Conservation (phyloP, 768 basidiomycete species). For the Rhodotorula babjevae region DNA sequence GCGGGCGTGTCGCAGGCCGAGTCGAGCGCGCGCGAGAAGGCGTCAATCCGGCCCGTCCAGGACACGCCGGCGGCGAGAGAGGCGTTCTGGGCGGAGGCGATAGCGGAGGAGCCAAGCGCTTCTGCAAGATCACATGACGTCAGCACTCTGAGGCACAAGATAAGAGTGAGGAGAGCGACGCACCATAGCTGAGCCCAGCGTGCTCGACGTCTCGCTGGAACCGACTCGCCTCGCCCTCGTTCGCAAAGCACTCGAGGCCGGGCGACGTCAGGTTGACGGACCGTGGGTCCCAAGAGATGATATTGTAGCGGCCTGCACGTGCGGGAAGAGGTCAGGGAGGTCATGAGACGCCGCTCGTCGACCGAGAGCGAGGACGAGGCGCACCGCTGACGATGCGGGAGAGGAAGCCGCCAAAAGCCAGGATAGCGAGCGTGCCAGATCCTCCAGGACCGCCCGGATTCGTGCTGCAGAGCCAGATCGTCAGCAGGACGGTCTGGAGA, state of each 20-base stretch:
- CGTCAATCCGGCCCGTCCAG: constrained; percentile 11
- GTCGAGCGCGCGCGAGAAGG: constrained; percentile 5
- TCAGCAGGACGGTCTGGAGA: too few species aligned
- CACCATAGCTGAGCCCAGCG: constrained; percentile 17
- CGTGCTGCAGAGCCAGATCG: neutral
- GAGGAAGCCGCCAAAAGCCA: constrained; percentile 10
- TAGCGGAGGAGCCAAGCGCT: constrained; percentile 5
- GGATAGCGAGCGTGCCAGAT: constrained; percentile 23
- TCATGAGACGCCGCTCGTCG: neutral
- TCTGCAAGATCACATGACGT: neutral
- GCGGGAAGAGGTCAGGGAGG: neutral
- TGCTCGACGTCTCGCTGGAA: constrained; percentile 26
- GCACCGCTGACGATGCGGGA: constrained; percentile 21
- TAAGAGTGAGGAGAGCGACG: neutral
- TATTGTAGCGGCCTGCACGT: constrained; percentile 32
- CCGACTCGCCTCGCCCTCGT: constrained; percentile 22
- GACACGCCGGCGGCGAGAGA: constrained; percentile 9
- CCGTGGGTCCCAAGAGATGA: constrained; percentile 40
- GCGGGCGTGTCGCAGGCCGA: constrained; percentile 21
- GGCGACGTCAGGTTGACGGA: constrained; percentile 39
- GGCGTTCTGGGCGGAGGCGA: neutral
- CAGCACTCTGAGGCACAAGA: too few species aligned
- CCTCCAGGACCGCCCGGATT: constrained; percentile 41
- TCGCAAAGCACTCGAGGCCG: constrained; percentile 31
- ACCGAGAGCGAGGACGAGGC: neutral